A percentile compares a stretch with the other conserved stretches of the same genome.
phyloP scores from a whole-genome alignment of 495 filamentous ascomycete species.

The Daldinia loculata region DNA sequence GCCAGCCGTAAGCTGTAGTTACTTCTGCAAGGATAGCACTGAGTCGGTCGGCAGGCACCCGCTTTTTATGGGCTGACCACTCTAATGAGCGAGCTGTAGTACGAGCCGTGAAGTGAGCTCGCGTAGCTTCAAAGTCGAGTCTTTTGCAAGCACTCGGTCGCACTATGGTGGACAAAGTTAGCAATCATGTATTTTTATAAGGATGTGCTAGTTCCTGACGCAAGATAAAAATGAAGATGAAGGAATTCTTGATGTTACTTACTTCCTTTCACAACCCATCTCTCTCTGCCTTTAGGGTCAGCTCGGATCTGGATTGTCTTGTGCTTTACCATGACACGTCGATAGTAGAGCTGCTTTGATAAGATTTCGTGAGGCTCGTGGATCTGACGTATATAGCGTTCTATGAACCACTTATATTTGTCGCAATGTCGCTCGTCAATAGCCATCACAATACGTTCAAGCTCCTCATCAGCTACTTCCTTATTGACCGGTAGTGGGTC shows the following conservation, averaged over 20 bases:
- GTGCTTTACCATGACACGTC: background rate
- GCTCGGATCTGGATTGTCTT: background rate
- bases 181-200: background rate
- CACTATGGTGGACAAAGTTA: background rate
- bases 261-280: slow-evolving; percentile 2
- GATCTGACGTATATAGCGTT: background rate
- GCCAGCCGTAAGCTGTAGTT: background rate
- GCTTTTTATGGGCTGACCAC: background rate
- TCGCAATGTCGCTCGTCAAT: slow-evolving; percentile 5
- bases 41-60: background rate
- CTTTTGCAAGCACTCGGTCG: background rate
- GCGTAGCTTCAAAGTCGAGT: slow-evolving; percentile 6
- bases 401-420: slow-evolving; percentile 9
- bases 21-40: background rate
- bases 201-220: background rate
- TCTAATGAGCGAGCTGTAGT: background rate
- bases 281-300: background rate
- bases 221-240: background rate
- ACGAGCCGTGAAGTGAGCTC: background rate
- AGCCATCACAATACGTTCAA: background rate
- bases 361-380: background rate
- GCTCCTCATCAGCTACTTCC: background rate
- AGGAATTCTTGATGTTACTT: background rate
- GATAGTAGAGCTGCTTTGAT: slow-evolving; percentile 1
- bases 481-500: background rate